Evolutionary conservation across 805 yeast genomes (phyloP), one percentile per base, ranked within the genome.

Genomic region (Wickerhamomyces mucosus): DNA sequence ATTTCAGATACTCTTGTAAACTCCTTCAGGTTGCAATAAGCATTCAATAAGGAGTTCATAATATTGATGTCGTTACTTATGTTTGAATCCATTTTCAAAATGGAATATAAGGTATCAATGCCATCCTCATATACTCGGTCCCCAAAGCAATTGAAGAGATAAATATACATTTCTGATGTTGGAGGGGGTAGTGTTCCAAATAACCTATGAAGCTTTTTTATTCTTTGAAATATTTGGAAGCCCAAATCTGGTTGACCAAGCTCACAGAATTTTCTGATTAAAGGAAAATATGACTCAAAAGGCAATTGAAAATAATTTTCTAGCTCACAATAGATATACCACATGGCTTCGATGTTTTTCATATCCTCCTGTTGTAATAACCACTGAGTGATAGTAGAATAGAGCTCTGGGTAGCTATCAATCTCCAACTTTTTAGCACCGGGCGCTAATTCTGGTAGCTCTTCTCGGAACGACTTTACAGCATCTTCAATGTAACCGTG

Each of bases 91-190:
- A 77, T 67, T 34, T 79, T 75, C 48, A 78, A 56, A 28, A 68
- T 65, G 33, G 72, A 67, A 42, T 80, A 84, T 4, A 82, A 52
- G 35, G 75, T 78, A 29, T 61, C 61, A 13, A 80, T 72, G 0
- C 89, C 92, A 7, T 75, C 76, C 35, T 68, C 74, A 41, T 75
- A 81, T 21, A 65, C 54, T 32, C 59, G 57, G 29, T 63, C 62
- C 2, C 85, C 81, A 55, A 79, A 79, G 29, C 68, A 68, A 31
- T 67, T 60, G 48, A 82, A 75, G 16, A 81, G 51, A 40, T 69
- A 69, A 33, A 65, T 51, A 43, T 80, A 83, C 51, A 79, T 69
- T 15, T 72, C 76, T 28, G 63, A 59, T 14, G 54, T 54, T 3
- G 77, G 76, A 2, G 76, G 69, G 17, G 63, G 58, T 6, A 68